Evolutionary conservation across 805 yeast species (phyloP), one percentile per base, ranked within the genome.

Genomic region (Metschnikowia arizonensis): DNA sequence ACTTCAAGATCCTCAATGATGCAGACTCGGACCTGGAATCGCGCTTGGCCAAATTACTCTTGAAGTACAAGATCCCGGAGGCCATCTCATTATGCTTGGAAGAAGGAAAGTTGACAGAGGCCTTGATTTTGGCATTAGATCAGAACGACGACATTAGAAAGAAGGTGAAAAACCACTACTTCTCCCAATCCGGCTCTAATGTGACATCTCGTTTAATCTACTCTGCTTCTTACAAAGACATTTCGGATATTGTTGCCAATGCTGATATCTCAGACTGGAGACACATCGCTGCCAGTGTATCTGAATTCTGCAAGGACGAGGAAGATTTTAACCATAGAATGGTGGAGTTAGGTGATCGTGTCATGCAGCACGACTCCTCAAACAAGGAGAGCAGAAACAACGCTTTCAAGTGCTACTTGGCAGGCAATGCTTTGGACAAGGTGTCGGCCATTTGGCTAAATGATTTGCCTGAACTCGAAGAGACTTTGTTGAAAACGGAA

Each of bases 201-300:
- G 66, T 83, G 3, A 73, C 87, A 46, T 77, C 96, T 2, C 83
- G 99, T 58, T 72, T 88, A 12, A 70, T 95, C 45, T 83, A 82
- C 65, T 78, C 82, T 41, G 76, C 81, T 11, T 73, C 87, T 1
- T 71, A 77, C 25, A 69, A 70, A 29, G 69, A 79, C 52, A 77
- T 72, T 43, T 66, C 71, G 25, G 98, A 91, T 61, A 62, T 93
- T 50, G 93, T 89, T 25, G 74, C 77, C 37, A 83, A 90, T 59
- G 85, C 86, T 25, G 85, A 86, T 58, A 81, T 90, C 32, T 57
- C 73, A 3, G 82, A 86, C 53, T 93, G 99, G 99, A 84, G 80
- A 55, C 83, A 82, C 34, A 81, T 86, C 54, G 87, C 89, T n/a
- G 71, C 77, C 34, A 76, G 88, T 12, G 77, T 90, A 45, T 62